phyloP scores from a whole-genome alignment of 805 yeast genomes.

The Aciculoconidium aculeatum region DNA sequence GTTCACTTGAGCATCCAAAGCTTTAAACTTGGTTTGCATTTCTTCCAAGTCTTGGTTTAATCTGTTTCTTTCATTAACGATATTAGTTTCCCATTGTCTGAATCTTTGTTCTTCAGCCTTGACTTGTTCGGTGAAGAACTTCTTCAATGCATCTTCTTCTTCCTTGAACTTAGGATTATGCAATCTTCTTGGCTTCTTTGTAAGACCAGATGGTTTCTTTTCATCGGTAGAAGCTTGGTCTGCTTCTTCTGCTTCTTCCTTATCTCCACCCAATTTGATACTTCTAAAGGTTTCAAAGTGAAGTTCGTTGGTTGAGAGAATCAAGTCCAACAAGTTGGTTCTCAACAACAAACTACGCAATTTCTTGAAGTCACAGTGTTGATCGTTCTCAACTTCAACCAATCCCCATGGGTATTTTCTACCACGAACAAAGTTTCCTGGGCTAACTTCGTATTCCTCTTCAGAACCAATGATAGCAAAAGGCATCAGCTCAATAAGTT shows the following conservation, averaged over 20 bases:
- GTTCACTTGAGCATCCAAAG: conserved; percentile 71
- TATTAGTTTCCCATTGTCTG: conserved; percentile 97
- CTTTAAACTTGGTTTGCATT: conserved; percentile 70
- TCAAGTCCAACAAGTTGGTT: conserved; percentile 77
- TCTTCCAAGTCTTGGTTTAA: conserved; percentile 90
- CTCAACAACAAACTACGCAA: conserved; percentile 73
- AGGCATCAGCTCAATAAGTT: conserved; percentile 79
- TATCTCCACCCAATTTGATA: conserved; percentile 48
- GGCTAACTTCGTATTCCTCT: conserved; percentile 55
- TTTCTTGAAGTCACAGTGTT: conserved; percentile 79
- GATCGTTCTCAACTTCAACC: conserved; percentile 82
- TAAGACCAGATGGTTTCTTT: conserved; percentile 17
- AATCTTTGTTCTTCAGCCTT: conserved; percentile 95
- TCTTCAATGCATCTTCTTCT: conserved; percentile 90
- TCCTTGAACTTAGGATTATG: conserved; percentile 91
- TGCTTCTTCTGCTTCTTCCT: conserved; percentile 10
- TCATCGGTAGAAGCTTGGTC: conserved; percentile 15
- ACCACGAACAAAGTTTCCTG: conserved; percentile 66
- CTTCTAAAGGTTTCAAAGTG: conserved; percentile 80
- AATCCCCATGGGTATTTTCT: conserved; percentile 89
- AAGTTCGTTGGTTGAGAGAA: conserved; percentile 71
- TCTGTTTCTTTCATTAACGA: conserved; percentile 90
- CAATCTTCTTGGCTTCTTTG: conserved; percentile 49
- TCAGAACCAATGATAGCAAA: conserved; percentile 80
- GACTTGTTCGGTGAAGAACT: conserved; percentile 91